These are phyloP conservation scores for Polygonum aviculare DNA, from an alignment of 148 eudicot genomes.

Conservation along the genomic window DNA sequence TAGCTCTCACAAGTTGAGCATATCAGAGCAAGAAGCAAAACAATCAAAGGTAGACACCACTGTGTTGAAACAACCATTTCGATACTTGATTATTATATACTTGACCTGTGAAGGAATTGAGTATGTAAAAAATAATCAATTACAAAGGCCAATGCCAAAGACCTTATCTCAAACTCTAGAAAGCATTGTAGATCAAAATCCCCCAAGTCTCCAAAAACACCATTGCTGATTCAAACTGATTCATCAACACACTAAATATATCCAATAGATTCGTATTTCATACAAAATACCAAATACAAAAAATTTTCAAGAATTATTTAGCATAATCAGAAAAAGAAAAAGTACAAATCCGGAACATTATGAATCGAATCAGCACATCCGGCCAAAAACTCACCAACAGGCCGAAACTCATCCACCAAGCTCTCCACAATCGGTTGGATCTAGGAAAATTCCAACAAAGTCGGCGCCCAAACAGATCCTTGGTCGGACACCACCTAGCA, in stretches of 20 bases:
- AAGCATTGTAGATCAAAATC: background rate
- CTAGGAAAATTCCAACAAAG: background rate
- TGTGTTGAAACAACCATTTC: background rate
- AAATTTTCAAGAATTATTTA: background rate
- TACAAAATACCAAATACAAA: background rate
- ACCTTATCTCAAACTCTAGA: background rate
- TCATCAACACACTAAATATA: too few relatives aligned
- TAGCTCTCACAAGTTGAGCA: background rate
- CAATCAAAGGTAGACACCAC: background rate
- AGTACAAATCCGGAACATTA: background rate
- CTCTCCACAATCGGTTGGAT: background rate
- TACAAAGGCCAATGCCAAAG: background rate
- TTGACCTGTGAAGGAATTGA: background rate
- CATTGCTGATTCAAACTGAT: background rate
- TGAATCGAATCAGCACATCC: background rate
- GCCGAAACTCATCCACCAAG: background rate
- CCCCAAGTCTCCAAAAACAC: background rate
- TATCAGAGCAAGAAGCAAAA: constrained; percentile 3
- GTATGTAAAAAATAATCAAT: background rate
- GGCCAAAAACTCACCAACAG: background rate
- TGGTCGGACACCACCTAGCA: background rate
- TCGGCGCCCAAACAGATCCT: background rate
- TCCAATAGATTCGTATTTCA: too few relatives aligned
- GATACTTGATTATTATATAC: background rate
- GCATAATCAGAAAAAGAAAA: background rate